Base-by-base conservation (phyloP, 2,329 filamentous ascomycete genomes). In the Nakataea oryzae region DNA sequence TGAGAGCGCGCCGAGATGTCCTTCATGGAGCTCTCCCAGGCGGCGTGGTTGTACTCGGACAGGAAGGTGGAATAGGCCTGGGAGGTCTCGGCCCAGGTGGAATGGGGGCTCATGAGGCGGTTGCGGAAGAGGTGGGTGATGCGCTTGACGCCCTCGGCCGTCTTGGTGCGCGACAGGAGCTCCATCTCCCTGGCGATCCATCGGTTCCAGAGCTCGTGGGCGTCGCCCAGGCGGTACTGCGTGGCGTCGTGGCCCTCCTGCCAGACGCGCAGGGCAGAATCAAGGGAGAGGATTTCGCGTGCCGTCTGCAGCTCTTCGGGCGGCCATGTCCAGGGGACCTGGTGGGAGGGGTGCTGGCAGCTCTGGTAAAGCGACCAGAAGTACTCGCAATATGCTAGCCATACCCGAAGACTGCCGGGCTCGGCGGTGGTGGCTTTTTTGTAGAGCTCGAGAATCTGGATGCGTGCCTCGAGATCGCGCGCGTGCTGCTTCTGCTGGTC, bases 321-420 rank as follows among this genome's bases (percentile, higher is more conserved):
- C 8, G 86, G 75, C 82, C 85, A 86, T 55, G 77, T 78, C 26
- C 79, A 76, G 62, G 82, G 79, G 61, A 75, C 74, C 63, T 80
- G 71, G 55, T 74, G 81, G 24, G 29, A 26, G 30, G 60, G 60
- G 71, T 87, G 84, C 72, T 88, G 85, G 68, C 84, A 86, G 66
- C 84, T 83, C 60, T 80, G 79, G 72, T 90, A 87, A 13, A 92
- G 84, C 26, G 83, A 82, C 80, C 87, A 87, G 65, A 93, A 86
- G 74, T 88, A 93, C 68, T 92, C 86, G 73, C 87, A 90, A 70
- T 93, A 93, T 30, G 86, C 81, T 64, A 86, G 81, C 90, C 90
- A 95, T 54, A 93, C 77, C 65, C 83, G 85, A 64, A 88, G 78
- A 68, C 90, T 93, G 67, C 82, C 86, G 13, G 88, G 87, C 73